Evolutionary conservation across 2,329 filamentous ascomycete species (phyloP).

Genomic region (Colletotrichum theobromicola): DNA sequence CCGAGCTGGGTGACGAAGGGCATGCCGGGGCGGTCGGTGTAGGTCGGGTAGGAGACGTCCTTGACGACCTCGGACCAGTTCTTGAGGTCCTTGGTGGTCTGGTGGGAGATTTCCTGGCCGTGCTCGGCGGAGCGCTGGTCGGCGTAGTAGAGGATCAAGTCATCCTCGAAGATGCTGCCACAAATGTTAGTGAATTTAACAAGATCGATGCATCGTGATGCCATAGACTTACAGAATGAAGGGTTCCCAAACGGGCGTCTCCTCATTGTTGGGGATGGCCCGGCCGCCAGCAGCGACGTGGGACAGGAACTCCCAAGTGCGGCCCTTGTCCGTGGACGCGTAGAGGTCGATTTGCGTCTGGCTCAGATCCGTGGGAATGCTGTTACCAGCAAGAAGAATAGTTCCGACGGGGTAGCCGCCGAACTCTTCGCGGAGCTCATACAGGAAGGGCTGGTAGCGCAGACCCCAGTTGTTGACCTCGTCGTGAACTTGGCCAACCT

Average conservation of each 20-base stretch:
- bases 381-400: conserved; percentile 65
- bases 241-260: conserved; percentile 76
- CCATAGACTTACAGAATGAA: conserved; percentile 54
- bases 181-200: background rate
- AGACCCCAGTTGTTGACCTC: conserved; percentile 68
- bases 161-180: conserved; percentile 56
- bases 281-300: conserved; percentile 69
- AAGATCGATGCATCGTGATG: accelerated
- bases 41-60: conserved; percentile 67
- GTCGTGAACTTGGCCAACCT: conserved; percentile 68
- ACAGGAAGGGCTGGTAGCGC: conserved; percentile 73
- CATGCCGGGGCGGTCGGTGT: conserved; percentile 72
- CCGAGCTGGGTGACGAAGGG: conserved; percentile 64
- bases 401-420: conserved; percentile 67
- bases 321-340: conserved; percentile 64
- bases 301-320: conserved; percentile 71
- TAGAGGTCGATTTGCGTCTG: conserved; percentile 74
- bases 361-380: conserved; percentile 63
- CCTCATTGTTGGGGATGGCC: conserved; percentile 66
- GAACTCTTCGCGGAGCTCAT: conserved; percentile 63
- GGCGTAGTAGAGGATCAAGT: conserved; percentile 72
- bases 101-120: conserved; percentile 73
- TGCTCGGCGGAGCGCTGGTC: conserved; percentile 71
- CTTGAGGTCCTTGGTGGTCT: conserved; percentile 62
- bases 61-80: conserved; percentile 62